A percentile compares a stretch with the other conserved stretches of the same genome.
These are phyloP conservation scores for Verticillium zaregamsianum DNA, from an alignment of 2,329 filamentous ascomycete genomes.

Conservation along the genomic window DNA sequence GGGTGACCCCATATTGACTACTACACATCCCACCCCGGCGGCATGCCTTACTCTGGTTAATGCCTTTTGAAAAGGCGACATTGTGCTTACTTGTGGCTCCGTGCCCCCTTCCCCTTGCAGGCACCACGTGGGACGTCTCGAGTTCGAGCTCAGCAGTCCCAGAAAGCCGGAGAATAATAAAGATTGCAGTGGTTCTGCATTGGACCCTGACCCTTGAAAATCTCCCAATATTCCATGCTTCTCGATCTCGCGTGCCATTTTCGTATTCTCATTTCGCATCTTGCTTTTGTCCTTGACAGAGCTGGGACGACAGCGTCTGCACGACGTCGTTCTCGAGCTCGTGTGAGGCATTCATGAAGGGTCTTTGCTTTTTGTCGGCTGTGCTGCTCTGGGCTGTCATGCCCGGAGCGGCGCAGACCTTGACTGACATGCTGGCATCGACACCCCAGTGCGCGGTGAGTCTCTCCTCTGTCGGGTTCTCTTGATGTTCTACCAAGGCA, in stretches of 20 bases:
- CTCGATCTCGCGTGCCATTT: neutral
- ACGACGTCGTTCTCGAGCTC: neutral
- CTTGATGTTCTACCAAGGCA: neutral
- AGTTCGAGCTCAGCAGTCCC: neutral
- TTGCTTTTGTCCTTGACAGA: neutral
- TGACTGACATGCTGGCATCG: neutral
- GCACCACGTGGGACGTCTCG: neutral
- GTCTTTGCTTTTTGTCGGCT: neutral
- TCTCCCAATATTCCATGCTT: neutral
- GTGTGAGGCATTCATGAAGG: neutral
- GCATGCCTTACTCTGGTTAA: neutral
- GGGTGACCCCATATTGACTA: neutral
- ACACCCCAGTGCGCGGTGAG: conserved; percentile 9
- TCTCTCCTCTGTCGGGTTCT: neutral
- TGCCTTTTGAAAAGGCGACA: neutral
- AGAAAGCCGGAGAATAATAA: neutral
- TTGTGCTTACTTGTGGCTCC: neutral
- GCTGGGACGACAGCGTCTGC: neutral
- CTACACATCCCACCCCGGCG: neutral
- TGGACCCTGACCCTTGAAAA: neutral
- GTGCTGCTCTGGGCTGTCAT: neutral
- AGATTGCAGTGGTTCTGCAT: neutral
- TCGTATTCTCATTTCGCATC: neutral
- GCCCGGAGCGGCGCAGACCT: neutral
- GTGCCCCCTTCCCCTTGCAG: neutral